Evolutionary conservation across 768 basidiomycete species (phyloP), one percentile per base, ranked within the genome.

Genomic region (Tricholoma furcatifolium): DNA sequence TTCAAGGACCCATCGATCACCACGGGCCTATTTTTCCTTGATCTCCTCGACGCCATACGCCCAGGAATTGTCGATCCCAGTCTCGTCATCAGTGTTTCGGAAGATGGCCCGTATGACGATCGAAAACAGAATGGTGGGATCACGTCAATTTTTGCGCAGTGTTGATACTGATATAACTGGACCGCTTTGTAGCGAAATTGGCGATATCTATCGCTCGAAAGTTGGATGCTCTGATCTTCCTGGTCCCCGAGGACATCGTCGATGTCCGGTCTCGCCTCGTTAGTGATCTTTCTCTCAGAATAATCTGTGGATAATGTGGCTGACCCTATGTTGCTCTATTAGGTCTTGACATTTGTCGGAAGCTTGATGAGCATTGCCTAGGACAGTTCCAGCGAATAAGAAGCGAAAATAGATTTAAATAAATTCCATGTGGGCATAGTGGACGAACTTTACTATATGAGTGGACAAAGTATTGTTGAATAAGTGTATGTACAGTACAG

Each of bases 121-220:
- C 81, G 93, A 63, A 80, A 89, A 62, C 88, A 91, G 73, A 99
- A 98, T 64, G 94, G 95, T 96, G 54, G 17, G 84, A 70, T 31
- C 14, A 43, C n/a, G 3, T 55, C n/a, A 45, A n/a, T n/a, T 45
- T 14, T 15, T 17, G 7, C 4, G 11, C 12, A 50, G 12, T 17
- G 43, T 34, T 46, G 48, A 24, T 21, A 3, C 46, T 64, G 20
- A 59, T n/a, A 11, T 20, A 21, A 2, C 30, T 42, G 9, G 39
- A 30, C 51, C 43, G 57, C 49, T 36, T 17, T 53, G 7, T 57
- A 97, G 95, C 95, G 14, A 98, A 98, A 82, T 71, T 98, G 58
- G 96, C 93, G 7, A 98, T 98, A 61, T 98, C 96, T 2, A 98
- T 98, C 61, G 95, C 96, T n/a, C 80, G 96, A 64, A 98, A 98